Base-by-base conservation (phyloP, 805 yeast species). In the Cyberlindnera meyerae region DNA sequence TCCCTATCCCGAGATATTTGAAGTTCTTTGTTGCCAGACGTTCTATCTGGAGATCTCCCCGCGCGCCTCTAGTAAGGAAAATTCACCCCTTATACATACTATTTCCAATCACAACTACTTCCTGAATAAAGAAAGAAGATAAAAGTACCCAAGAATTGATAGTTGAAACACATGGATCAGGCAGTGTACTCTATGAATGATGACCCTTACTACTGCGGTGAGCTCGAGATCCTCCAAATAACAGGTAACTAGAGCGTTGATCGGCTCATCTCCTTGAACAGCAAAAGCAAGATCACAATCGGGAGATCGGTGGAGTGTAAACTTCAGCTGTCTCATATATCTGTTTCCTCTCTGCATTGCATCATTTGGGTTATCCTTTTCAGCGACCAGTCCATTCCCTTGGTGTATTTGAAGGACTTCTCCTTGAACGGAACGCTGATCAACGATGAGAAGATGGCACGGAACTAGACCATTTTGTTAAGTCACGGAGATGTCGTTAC, bases 361-460 rank as follows among this genome's bases (percentile, higher is more conserved):
- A 44, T 57, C 7, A 44, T 73, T 5, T 73, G 78, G 78, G 55
- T 61, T 0, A 58, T 70, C 4, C 60, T 68, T 28, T 77, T 77
- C 50, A 81, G 76, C 48, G 65, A 65, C 0, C 57, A 59, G 5
- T 63, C 69, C 6, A 49, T 63, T 1, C 75, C 77, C 0, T 42
- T 74, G 41, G 62, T 69, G 13, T 77, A 76, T 45, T 43, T 77
- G 9, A 68, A 67, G 37, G 82, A 75, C 43, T 34, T 45, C 2
- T 74, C 82, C 1, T 50, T 67, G 17, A 77, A 77, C 57, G 81
- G 81, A 3, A 66, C 72, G 1, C 58, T 43, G 27, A 47, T 76
- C 2, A 73, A 75, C 45, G 66, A 61, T 1, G n/a, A 34, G 15
- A 37, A 42, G 11, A 20, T 63, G 40, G 55, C 49, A 3, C 61